A percentile compares a stretch with the other conserved stretches of the same genome.
Evolutionary conservation across 2,329 filamentous ascomycete species (phyloP).

Genomic region (Thelonectria rubi): DNA sequence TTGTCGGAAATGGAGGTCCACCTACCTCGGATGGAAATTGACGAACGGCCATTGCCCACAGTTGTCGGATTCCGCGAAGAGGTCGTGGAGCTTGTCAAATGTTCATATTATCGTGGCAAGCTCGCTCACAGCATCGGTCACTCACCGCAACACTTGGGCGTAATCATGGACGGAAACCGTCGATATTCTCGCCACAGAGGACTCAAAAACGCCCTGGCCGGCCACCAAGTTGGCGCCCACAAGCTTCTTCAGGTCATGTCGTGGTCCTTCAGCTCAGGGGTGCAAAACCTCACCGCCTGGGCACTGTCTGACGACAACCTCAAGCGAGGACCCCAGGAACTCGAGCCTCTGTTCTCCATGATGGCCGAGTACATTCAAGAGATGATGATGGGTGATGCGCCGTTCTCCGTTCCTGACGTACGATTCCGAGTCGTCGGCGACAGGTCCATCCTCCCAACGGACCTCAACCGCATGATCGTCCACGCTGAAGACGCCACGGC

Average conservation of each 20-base stretch:
- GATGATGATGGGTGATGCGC: slow-evolving; percentile 13
- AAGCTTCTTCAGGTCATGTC: slow-evolving; percentile 18
- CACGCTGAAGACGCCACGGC: slow-evolving; percentile 13
- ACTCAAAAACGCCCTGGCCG: slow-evolving; percentile 1
- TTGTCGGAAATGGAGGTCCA: slow-evolving; percentile 15
- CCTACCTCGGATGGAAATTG: slow-evolving; percentile 7
- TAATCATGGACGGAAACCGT: slow-evolving; percentile 22
- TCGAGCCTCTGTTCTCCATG: slow-evolving; percentile 19
- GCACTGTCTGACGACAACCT: slow-evolving; percentile 22
- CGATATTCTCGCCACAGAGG: slow-evolving; percentile 17
- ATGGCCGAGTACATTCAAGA: slow-evolving; percentile 17
- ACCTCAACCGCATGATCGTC: slow-evolving; percentile 13
- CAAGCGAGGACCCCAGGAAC: slow-evolving; percentile 16
- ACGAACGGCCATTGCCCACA: neutral
- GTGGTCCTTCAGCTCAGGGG: slow-evolving; percentile 9
- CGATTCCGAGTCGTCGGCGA: slow-evolving; percentile 17
- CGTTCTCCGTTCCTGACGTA: slow-evolving; percentile 13
- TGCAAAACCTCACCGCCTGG: slow-evolving; percentile 20
- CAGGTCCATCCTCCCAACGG: slow-evolving; percentile 16
- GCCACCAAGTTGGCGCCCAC: slow-evolving; percentile 16
- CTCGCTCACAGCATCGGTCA: neutral
- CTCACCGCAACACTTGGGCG: slow-evolving; percentile 14
- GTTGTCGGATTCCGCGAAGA: slow-evolving; percentile 2
- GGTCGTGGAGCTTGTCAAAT: slow-evolving; percentile 1
- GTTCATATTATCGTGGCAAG: slow-evolving; percentile 15